A percentile compares a stretch with the other conserved stretches of the same genome.
Evolutionary conservation across 371 early-diverging fungal species (phyloP).

Genomic region (Gilbertella persicaria): DNA sequence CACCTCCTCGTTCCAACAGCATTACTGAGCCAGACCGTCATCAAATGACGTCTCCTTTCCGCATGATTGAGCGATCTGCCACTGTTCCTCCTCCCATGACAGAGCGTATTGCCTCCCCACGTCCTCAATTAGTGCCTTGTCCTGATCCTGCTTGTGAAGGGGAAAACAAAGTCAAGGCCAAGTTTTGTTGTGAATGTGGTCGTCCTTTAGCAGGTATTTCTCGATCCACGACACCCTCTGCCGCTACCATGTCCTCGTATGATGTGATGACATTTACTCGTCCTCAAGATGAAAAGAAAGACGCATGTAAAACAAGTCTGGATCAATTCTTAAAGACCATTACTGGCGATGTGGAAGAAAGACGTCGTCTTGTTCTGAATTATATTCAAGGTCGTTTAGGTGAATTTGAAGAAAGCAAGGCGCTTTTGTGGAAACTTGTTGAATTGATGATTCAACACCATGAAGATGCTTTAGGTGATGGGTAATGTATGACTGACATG

Average conservation of each 20-base stretch:
- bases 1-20: constrained; percentile 11
- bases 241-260: neutral
- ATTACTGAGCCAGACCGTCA: constrained; percentile 10
- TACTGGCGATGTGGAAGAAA: constrained; percentile 56
- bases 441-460: constrained; percentile 65
- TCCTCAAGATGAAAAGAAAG: constrained; percentile 19
- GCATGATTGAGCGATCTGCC: constrained; percentile 20
- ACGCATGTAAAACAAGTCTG: constrained; percentile 1
- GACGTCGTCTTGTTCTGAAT: constrained; percentile 65
- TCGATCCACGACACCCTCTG: constrained; percentile 48
- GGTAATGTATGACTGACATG: constrained; percentile 11
- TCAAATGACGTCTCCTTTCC: constrained; percentile 2
- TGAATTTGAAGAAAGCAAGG: constrained; percentile 30
- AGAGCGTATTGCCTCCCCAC: constrained; percentile 21
- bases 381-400: constrained; percentile 56
- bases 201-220: constrained; percentile 54
- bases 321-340: constrained; percentile 14
- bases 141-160: constrained; percentile 63
- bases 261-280: neutral
- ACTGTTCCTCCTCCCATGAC: constrained; percentile 28
- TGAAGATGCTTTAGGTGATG: constrained; percentile 46
- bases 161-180: constrained; percentile 66
- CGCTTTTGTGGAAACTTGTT: constrained; percentile 66
- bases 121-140: constrained; percentile 29
- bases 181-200: constrained; percentile 78